These are phyloP conservation scores for Populus hybrid DNA, from an alignment of 441 rosid genomes.

Conservation along the genomic window DNA sequence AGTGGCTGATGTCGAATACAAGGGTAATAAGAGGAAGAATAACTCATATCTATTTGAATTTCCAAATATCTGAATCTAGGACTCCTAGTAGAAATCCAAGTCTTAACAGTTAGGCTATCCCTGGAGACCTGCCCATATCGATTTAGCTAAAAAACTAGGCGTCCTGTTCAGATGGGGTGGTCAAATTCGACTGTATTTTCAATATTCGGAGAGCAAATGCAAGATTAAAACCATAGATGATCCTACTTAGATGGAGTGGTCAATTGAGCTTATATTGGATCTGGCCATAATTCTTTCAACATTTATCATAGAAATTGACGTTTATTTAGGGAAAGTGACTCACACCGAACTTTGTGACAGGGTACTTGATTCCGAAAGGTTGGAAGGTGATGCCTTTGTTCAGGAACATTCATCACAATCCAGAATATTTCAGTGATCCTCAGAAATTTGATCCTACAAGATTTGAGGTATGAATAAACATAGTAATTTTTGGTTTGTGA, in stretches of 20 bases:
- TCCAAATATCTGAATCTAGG: no score
- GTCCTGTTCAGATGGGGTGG: background rate
- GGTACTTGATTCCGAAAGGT: constrained; percentile 71
- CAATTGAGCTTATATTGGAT: background rate
- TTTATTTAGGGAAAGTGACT: constrained; percentile 1
- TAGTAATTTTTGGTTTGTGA: background rate
- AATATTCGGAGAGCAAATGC: background rate
- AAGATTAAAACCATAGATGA: background rate
- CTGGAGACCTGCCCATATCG: background rate
- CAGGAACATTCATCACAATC: constrained; percentile 69
- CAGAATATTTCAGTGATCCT: constrained; percentile 60
- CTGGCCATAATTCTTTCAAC: background rate
- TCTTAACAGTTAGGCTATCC: no score
- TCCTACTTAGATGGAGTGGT: background rate
- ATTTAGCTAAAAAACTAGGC: background rate
- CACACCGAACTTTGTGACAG: constrained; percentile 33
- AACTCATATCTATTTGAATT: background rate
- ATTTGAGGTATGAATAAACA: constrained; percentile 50
- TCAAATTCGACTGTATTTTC: background rate
- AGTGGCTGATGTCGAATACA: constrained; percentile 66
- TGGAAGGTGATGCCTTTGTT: constrained; percentile 86
- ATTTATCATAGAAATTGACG: constrained; percentile 13
- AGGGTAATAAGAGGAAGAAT: constrained; percentile 36
- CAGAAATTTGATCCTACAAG: constrained; percentile 69
- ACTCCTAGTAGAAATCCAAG: no score